Evolutionary conservation across 1,284 basidiomycete species (phyloP), one percentile per base, ranked within the genome.

Genomic region (Malassezia restricta): DNA sequence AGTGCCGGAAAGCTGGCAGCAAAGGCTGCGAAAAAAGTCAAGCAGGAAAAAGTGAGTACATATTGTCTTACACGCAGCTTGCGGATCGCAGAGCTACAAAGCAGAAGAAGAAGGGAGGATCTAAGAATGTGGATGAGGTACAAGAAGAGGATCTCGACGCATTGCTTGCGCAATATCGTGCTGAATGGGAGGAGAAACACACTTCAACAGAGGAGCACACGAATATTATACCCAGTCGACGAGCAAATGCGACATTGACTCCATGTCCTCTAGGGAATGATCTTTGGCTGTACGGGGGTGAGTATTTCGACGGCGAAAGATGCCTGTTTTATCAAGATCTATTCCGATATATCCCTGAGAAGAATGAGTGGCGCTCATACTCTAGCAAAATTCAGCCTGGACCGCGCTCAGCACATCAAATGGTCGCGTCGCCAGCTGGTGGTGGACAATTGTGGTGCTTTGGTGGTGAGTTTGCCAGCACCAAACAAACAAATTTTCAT

Each of bases 401-500:
- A 17, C 71, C 71, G 3, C 56, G 71, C 38, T 65, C 63, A 1
- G 71, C 71, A 5, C 71, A 73, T 31, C 68, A 71, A 38, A 57
- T 73, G 27, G 68, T 65, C 5, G 61, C 64, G 5, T 60, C 62
- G 14, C 61, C 71, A 0, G 61, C 63, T 5, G 56, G 62, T 30
- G 71, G 71, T 12, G 71, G 71, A 6, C 65, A 65, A 57, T 59
- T 73, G n/a, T 73, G 68, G 68, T 58, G 69, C 24, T 73, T 73
- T 43, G 71, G 71, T 20, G 71, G 70, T 15, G 70, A 73, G 37
- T 73, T 73, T 53, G 88, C 87, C 0, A 86, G 85, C 0, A 75
- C 87, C 5, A 80, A 86, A 56, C 88, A 92, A 73, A 89, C 83
- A 29, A 82, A 82, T 0, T 92, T 92, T 74, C 86, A 91, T 61